Evolutionary conservation across 768 basidiomycete genomes (phyloP).

Genomic region (Podaxis sp.): DNA sequence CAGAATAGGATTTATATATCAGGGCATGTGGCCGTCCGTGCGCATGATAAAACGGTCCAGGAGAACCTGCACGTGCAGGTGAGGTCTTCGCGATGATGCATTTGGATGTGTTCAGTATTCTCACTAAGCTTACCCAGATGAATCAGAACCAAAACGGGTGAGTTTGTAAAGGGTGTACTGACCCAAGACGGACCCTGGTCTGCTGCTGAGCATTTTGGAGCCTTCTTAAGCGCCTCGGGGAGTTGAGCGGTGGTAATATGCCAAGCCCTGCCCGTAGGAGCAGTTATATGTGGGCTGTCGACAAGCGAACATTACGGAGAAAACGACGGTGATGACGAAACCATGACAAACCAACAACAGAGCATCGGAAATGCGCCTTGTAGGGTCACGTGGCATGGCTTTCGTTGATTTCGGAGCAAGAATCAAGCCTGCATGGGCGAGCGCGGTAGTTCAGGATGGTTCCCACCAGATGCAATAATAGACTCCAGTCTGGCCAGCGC

Average conservation of each 20-base stretch:
- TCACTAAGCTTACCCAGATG: not conserved
- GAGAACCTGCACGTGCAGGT: not conserved
- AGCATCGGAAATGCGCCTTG: too few relatives aligned
- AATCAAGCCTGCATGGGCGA: too few relatives aligned
- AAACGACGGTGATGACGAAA: not conserved
- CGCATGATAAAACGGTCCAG: not conserved
- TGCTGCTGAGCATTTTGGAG: not conserved
- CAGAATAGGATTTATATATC: not conserved
- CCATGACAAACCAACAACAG: too few relatives aligned
- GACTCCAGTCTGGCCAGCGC: too few relatives aligned
- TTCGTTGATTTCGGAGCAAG: too few relatives aligned
- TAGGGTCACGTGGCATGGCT: too few relatives aligned
- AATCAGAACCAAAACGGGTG: not conserved
- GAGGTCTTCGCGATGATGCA: slow-evolving; percentile 1
- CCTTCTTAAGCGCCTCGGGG: not conserved
- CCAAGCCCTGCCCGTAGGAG: not conserved
- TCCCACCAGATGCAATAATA: too few relatives aligned
- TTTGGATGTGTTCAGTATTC: not conserved
- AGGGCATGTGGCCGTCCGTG: not conserved
- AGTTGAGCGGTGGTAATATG: not conserved
- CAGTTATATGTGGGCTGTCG: not conserved
- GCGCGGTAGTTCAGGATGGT: too few relatives aligned
- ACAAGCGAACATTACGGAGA: not conserved
- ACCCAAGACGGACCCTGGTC: not conserved
- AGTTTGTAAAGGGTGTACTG: not conserved